A percentile compares a stretch with the other conserved stretches of the same genome.
phyloP scores from a whole-genome alignment of 768 basidiomycete genomes.

The Rhodotorula paludigena region DNA sequence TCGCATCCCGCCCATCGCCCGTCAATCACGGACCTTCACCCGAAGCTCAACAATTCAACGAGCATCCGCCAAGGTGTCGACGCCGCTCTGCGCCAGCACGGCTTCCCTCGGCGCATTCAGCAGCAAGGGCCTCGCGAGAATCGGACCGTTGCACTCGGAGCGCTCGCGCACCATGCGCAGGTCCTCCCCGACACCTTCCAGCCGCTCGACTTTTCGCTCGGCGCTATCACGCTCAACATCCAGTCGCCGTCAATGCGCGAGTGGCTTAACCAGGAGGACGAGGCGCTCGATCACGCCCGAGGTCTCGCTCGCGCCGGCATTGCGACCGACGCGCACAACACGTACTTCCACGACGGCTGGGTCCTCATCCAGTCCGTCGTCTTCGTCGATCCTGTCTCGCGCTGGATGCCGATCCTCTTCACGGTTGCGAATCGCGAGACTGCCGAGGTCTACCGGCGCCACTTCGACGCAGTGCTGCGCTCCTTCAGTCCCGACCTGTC shows the following conservation, averaged over 20 bases:
- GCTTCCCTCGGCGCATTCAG: too few species aligned
- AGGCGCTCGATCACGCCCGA: neutral
- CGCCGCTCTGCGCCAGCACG: neutral
- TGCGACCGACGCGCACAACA: slow-evolving; percentile 4
- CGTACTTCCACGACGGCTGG: neutral
- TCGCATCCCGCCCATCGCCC: neutral
- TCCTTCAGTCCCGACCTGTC: neutral
- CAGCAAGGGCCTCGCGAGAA: too few species aligned
- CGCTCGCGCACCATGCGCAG: too few species aligned
- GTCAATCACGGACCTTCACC: neutral
- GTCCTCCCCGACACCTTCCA: too few species aligned
- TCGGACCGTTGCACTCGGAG: too few species aligned
- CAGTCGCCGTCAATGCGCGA: neutral
- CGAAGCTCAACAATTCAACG: neutral
- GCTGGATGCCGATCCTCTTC: neutral
- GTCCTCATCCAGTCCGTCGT: neutral
- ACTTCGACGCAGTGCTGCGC: neutral
- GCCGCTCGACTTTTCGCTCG: neutral
- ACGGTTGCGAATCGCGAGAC: neutral
- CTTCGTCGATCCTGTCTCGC: neutral
- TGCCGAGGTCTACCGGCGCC: neutral
- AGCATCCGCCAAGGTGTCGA: neutral
- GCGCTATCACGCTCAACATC: neutral
- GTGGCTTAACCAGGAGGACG: neutral
- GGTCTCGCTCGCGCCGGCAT: neutral